These are phyloP conservation scores for Globisporangium spinosum DNA, from an alignment of 352 stramenopile genomes.

Conservation along the genomic window DNA sequence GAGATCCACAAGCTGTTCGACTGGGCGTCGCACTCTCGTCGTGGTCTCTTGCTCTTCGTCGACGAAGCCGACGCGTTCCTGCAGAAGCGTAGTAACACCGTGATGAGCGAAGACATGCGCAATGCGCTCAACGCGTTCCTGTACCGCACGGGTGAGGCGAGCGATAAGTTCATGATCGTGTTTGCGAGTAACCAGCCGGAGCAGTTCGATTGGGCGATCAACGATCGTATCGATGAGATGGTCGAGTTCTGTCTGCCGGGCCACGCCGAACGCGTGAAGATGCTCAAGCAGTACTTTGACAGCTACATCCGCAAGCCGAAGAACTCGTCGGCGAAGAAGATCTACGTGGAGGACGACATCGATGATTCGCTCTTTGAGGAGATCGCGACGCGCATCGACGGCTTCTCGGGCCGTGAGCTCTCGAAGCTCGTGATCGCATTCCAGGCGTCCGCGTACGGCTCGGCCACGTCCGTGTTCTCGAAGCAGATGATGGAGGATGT, in stretches of 20 bases:
- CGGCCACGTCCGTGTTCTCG: constrained; percentile 90
- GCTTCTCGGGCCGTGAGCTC: constrained; percentile 98
- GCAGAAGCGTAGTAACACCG: constrained; percentile 92
- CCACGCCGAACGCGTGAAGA: constrained; percentile 92
- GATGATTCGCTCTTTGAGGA: constrained; percentile 91
- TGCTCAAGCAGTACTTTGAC: constrained; percentile 98
- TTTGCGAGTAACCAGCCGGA: constrained; percentile 98
- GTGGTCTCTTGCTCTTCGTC: constrained; percentile 97
- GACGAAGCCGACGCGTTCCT: constrained; percentile 99
- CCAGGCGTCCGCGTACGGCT: constrained; percentile 97
- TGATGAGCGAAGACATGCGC: constrained; percentile 96
- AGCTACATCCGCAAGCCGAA: constrained; percentile 94
- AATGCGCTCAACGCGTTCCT: constrained; percentile 99
- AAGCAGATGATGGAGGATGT: constrained; percentile 92
- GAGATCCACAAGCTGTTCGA: constrained; percentile 99
- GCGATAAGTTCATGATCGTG: constrained; percentile 99
- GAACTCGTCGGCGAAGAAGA: constrained; percentile 84
- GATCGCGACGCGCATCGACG: constrained; percentile 92
- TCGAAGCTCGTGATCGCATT: constrained; percentile 99
- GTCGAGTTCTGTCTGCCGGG: constrained; percentile 95
- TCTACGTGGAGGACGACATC: constrained; percentile 88
- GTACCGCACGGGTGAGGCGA: constrained; percentile 96
- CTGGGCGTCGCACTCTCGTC: constrained; percentile 95
- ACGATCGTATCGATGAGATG: constrained; percentile 99
- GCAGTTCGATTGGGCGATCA: constrained; percentile 98